These are phyloP conservation scores for Ceratocystis ficicola DNA, from an alignment of 2,329 filamentous ascomycete genomes.

Conservation along the genomic window DNA sequence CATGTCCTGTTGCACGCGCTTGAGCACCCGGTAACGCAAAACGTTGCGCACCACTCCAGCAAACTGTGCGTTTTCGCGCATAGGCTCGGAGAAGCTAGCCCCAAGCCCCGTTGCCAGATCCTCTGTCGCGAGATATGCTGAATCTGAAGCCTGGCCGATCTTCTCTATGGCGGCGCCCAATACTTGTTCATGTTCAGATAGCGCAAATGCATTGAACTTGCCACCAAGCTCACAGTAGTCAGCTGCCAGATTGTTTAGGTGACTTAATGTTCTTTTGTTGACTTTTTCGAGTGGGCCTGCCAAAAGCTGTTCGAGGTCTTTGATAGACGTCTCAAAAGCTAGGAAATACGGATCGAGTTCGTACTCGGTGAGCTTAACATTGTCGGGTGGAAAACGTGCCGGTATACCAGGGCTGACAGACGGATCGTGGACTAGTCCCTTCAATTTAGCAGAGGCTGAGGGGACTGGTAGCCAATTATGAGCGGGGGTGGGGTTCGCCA, in stretches of 20 bases:
- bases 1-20: constrained; percentile 95
- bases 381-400: constrained; percentile 65
- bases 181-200: constrained; percentile 81
- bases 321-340: constrained; percentile 80
- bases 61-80: constrained; percentile 96
- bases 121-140: constrained; percentile 89
- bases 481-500: constrained; percentile 79
- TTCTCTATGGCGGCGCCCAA: constrained; percentile 89
- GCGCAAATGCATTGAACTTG: constrained; percentile 91
- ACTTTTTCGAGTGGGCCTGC: constrained; percentile 95
- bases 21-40: constrained; percentile 77
- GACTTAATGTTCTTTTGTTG: constrained; percentile 76
- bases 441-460: constrained; percentile 68
- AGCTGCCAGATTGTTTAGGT: constrained; percentile 69
- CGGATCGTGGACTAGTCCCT: constrained; percentile 28
- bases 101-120: constrained; percentile 81
- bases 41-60: constrained; percentile 86
- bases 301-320: constrained; percentile 77
- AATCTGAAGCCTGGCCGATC: constrained; percentile 85
- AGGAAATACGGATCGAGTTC: constrained; percentile 95
- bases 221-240: constrained; percentile 89
- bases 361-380: constrained; percentile 65
- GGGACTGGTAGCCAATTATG: constrained; percentile 84
- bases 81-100: constrained; percentile 89
- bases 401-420: constrained; percentile 28